Evolutionary conservation across 805 yeast genomes (phyloP).

Genomic region (Candida krabiensis): DNA sequence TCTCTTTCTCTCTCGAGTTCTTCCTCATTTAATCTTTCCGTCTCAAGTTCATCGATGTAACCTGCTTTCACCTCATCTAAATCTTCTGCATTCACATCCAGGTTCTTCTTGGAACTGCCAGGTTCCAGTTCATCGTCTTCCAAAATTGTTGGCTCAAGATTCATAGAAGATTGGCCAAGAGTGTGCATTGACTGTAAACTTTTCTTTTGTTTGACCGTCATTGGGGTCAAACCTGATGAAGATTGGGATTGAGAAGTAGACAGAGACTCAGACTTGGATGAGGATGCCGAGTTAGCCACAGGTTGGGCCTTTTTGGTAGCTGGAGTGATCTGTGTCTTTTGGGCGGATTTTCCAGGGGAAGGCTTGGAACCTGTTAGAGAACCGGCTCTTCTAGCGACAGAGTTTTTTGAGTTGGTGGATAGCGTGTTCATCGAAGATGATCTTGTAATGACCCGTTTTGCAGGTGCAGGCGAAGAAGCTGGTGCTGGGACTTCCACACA

Average conservation of each 20-base stretch:
- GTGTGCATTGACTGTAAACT: conserved; percentile 25
- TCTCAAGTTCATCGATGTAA: conserved; percentile 28
- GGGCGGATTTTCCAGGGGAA: neutral
- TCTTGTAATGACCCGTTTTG: conserved; percentile 18
- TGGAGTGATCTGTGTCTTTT: neutral
- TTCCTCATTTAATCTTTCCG: conserved; percentile 29
- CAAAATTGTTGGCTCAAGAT: conserved; percentile 22
- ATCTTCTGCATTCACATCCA: conserved; percentile 13
- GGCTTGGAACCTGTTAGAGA: conserved; percentile 22
- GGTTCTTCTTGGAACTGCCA: neutral
- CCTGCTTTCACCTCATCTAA: conserved; percentile 27
- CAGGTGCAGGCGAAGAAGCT: conserved; percentile 5
- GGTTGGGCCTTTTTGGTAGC: neutral
- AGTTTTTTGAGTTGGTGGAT: conserved; percentile 17
- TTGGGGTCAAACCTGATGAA: conserved; percentile 2
- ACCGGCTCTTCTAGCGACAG: conserved; percentile 17
- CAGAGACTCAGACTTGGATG: neutral
- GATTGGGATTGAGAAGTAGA: conserved; percentile 5
- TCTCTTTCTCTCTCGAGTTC: conserved; percentile 41
- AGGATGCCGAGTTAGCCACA: neutral
- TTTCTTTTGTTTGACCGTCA: conserved; percentile 16
- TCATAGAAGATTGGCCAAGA: conserved; percentile 15
- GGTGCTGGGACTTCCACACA: conserved; percentile 65
- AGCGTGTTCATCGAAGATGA: conserved; percentile 25
- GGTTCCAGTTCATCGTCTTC: conserved; percentile 23